A percentile compares a stretch with the other conserved stretches of the same genome.
Conservation (phyloP, 768 basidiomycete species). For the Guyanaporus albipodus region DNA sequence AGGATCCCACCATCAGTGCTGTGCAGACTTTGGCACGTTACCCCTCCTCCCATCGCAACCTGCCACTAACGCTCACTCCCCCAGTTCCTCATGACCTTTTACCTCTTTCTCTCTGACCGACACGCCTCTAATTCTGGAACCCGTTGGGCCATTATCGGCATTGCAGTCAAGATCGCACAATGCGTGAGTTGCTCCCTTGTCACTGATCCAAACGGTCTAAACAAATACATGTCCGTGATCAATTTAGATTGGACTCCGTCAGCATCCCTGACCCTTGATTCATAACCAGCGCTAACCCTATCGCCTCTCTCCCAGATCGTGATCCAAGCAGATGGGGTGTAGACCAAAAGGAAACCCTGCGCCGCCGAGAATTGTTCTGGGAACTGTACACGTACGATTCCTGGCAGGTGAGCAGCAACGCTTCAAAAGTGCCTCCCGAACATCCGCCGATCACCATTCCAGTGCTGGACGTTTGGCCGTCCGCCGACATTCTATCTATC, state of each 20-base stretch:
- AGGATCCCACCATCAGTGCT: constrained; percentile 63
- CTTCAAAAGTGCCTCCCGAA: not conserved
- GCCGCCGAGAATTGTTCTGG: constrained; percentile 68
- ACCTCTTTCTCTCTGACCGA: constrained; percentile 64
- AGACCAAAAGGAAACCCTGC: constrained; percentile 53
- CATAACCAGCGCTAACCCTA: constrained; percentile 2
- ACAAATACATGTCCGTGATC: constrained; percentile 1
- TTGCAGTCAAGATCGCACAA: constrained; percentile 66
- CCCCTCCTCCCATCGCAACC: constrained; percentile 19
- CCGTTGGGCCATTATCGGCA: constrained; percentile 65
- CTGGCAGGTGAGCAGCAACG: constrained; percentile 30
- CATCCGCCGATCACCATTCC: constrained; percentile 36
- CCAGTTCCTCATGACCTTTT: constrained; percentile 68
- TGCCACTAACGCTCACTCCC: constrained; percentile 22
- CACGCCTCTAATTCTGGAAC: constrained; percentile 63
- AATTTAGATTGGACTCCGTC: constrained; percentile 64
- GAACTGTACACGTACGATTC: constrained; percentile 43
- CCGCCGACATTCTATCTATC: constrained; percentile 65
- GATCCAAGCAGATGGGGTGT: constrained; percentile 66
- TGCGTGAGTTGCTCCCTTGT: constrained; percentile 49
- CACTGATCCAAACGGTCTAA: not conserved
- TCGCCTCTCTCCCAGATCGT: constrained; percentile 42
- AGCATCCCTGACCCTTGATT: constrained; percentile 25
- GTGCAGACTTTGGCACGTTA: constrained; percentile 62
- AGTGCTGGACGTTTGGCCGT: constrained; percentile 67